Base-by-base conservation (phyloP, 345 rosid genomes). In the Euphorbia peplus region DNA sequence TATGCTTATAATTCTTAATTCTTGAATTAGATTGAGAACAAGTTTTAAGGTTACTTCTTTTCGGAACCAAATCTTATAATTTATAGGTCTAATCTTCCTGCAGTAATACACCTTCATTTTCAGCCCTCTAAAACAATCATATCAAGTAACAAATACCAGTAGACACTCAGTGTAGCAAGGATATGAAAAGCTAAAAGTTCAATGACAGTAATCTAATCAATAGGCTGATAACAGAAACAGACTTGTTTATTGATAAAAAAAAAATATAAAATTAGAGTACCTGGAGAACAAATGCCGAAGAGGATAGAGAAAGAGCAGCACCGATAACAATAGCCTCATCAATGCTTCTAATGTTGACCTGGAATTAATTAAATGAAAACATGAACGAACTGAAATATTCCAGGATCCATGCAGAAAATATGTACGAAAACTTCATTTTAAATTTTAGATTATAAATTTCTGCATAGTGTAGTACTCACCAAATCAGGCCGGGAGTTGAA, bases 301-400 rank as follows among this genome's bases (percentile, higher is more conserved):
- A 93, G 66, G 98, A 93, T 78, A 93, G 73, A 69, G 98, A 93
- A 26, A 93, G 87, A 77, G 98, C 97, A 79, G 98, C 95, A 56
- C 98, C 98, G 69, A 93, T 93, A 67, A 93, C 98, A 74, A 89
- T 63, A 3, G 98, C 98, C 78, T 93, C 98, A 75, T 93, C 98
- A 79, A 93, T 60, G 59, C 96, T 93, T 84, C 98, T 91, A 71
- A 93, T 93, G 73, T 93, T 93, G 62, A 93, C 97, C 98, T 93
- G 76, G 65, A 69, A 42, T 51, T 70, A 41, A 66, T 30, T 25
- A 3, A 61, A 73, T 52, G 7, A 42, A 70, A 58, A 41, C 26
- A 47, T n/a, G 15, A 39, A 63, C 21, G 19, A 37, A 47, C 55
- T 63, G 64, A 65, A 59, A 46, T 30, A 19, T 39, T 29, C 1